A percentile compares a stretch with the other conserved stretches of the same genome.
These are phyloP conservation scores for Diaporthe citri DNA, from an alignment of 2,329 filamentous ascomycete species.

Conservation along the genomic window DNA sequence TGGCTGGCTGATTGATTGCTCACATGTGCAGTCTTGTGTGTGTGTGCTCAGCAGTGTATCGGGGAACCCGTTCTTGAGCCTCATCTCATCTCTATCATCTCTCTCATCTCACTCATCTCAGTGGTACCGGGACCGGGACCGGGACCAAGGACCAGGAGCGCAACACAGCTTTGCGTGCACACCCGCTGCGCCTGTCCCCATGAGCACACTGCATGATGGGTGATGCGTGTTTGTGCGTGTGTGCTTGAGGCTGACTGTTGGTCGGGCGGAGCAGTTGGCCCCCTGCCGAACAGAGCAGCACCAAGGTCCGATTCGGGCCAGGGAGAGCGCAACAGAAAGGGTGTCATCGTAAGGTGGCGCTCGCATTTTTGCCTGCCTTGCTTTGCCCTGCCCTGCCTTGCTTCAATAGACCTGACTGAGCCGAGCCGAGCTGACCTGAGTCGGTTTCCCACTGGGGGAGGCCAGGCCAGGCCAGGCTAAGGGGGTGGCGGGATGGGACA, in stretches of 20 bases:
- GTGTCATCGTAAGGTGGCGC: not conserved
- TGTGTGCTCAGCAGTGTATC: not conserved
- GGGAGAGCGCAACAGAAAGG: not conserved
- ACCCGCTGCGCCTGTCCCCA: conserved; percentile 1
- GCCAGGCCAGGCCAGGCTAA: not conserved
- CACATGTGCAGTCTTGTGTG: not conserved
- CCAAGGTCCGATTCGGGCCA: not conserved
- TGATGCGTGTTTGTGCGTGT: conserved; percentile 3
- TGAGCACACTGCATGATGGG: conserved; percentile 25
- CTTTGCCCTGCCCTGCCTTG: not conserved
- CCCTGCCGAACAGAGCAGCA: not conserved
- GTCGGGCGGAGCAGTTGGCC: not conserved
- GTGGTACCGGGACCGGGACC: not conserved
- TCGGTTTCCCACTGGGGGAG: conserved; percentile 18
- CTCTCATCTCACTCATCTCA: conserved; percentile 15
- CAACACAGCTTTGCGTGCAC: conserved; percentile 25
- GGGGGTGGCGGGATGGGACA: conserved; percentile 6
- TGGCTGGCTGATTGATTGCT: not conserved
- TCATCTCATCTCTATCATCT: conserved; percentile 28
- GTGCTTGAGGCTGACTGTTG: conserved; percentile 17
- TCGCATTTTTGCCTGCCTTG: conserved; percentile 1
- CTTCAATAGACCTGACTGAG: not conserved
- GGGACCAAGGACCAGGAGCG: conserved; percentile 4
- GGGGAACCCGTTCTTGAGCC: conserved; percentile 23
- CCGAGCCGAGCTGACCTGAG: conserved; percentile 11